These are phyloP conservation scores for Naganishia onofrii DNA, from an alignment of 768 basidiomycete species.

Conservation along the genomic window DNA sequence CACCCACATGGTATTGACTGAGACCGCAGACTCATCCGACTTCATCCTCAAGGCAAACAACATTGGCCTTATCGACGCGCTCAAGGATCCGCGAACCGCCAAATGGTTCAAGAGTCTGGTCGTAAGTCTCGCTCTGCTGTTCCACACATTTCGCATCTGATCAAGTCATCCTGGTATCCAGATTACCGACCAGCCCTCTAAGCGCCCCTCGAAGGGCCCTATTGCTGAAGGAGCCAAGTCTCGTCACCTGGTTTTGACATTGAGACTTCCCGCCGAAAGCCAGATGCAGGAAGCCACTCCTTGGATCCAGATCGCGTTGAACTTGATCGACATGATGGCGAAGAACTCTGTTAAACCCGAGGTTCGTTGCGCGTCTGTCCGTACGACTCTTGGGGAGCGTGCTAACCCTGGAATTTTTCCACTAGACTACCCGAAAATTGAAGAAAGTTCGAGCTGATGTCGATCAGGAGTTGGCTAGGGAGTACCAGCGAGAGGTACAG, in stretches of 20 bases:
- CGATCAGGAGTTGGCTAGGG: slow-evolving; percentile 59
- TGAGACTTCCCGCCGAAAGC: slow-evolving; percentile 59
- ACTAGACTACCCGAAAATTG: slow-evolving; percentile 67
- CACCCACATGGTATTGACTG: slow-evolving; percentile 73
- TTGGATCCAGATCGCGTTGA: slow-evolving; percentile 68
- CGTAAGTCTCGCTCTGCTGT: slow-evolving; percentile 55
- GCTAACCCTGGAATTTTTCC: not conserved
- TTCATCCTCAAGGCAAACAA: slow-evolving; percentile 64
- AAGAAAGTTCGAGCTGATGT: slow-evolving; percentile 70
- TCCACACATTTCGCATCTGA: too few relatives aligned
- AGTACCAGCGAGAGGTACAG: slow-evolving; percentile 45
- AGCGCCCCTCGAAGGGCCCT: slow-evolving; percentile 61
- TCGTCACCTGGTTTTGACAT: slow-evolving; percentile 72
- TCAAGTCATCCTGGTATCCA: slow-evolving; percentile 1
- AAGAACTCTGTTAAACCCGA: slow-evolving; percentile 68
- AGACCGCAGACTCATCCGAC: slow-evolving; percentile 82
- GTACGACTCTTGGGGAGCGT: not conserved
- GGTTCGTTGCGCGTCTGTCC: slow-evolving; percentile 31
- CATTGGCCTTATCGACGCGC: slow-evolving; percentile 60
- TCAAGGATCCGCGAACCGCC: slow-evolving; percentile 65
- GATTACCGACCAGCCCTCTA: slow-evolving; percentile 80
- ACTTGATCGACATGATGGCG: slow-evolving; percentile 68
- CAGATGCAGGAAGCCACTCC: slow-evolving; percentile 59
- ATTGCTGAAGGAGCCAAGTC: slow-evolving; percentile 59
- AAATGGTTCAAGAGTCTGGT: slow-evolving; percentile 83